Evolutionary conservation across 352 stramenopile genomes (phyloP), one percentile per base, ranked within the genome.

Genomic region (Globisporangium uncinulatum): DNA sequence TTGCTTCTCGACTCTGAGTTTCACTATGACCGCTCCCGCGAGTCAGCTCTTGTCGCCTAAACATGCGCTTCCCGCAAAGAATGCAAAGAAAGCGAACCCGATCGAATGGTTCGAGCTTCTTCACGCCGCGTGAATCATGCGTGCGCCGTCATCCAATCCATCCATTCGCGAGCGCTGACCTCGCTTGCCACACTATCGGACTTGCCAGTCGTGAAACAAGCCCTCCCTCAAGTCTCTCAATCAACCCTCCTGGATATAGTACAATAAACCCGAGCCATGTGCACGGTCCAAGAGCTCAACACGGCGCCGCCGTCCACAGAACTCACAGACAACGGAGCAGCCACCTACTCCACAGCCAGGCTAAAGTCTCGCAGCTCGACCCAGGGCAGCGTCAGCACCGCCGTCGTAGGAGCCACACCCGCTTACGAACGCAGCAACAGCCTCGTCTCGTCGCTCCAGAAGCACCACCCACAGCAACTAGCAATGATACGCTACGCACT

Each of bases 41-140:
- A 47, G 42, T 19, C 15, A 17, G 41, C 15, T 47, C n/a, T 47
- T 29, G 51, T 57, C 39, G 39, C 51, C 51, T 57, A 49, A 43
- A 51, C 53, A 58, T 47, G 39, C 51, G 42, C 42, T 47, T 47
- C 42, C 42, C 42, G 42, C 42, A 29, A 17, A 47, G n/a, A 17
- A 7, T 47, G 20, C 42, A 17, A 17, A 11, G 41, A 45, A 6
- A 20, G 41, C 41, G 14, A 15, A 8, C 13, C 11, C 13, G 41
- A 20, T 10, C 15, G 8, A 8, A 45, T 20, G 15, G 24, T 4
- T 29, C 24, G 24, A 29, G 24, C 24, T 29, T 29, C 24, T 29
- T 4, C 1, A 29, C 24, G 24, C 24, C n/a, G n/a, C n/a, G n/a
- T n/a, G n/a, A n/a, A n/a, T n/a, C 5, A 19, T 4, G 42, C 42